Base-by-base conservation (phyloP, 108 stramenopile genomes). In the Pseudonitzschia multiseries region DNA sequence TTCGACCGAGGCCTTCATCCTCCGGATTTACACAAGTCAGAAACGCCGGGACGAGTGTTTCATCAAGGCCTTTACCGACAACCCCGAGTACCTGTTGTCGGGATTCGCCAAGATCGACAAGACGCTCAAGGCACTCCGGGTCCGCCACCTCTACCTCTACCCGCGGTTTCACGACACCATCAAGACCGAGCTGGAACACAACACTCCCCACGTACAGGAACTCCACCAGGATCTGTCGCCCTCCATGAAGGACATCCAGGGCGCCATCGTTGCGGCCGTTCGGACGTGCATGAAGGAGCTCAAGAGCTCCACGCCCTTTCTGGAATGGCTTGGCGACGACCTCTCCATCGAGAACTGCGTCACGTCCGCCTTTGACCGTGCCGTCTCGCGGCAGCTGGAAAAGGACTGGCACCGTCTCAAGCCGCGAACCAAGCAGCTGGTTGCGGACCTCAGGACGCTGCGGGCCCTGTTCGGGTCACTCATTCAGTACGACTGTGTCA, bases 1-100 rank as follows among this genome's bases (percentile, higher is more conserved):
- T 18, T 97, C 96, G 26, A 98, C 90, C 29, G 97, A 97, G 62
- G 97, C 97, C 2, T 99, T 99, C 75, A 97, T 98, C 72, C 73
- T 99, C 46, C 78, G 96, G 65, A 95, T 99, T 14, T 97, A 86
- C 79, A 85, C 89, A 15, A 81, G 80, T 27, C 89, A 94, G 73
- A 78, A 75, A 29, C 88, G 88, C n/a, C 31, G 71, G 67, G 81
- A 73, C 43, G 51, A 51, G 2, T 97, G 97, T 48, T 98, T 98
- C 72, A 79, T 98, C 79, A 98, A 98, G 77, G 99, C 93, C 15
- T 96, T 99, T 71, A 84, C 92, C 9, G 98, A 98, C 70, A 75
- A 92, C 43, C 94, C 97, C 36, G 96, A 95, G 42, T 57, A 77
- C 0, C 71, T 99, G 15, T 57, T 89, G 14, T 70, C 83, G 0